Evolutionary conservation across 192 early-diverging fungal species (phyloP).

Genomic region (Coemansia sp.): DNA sequence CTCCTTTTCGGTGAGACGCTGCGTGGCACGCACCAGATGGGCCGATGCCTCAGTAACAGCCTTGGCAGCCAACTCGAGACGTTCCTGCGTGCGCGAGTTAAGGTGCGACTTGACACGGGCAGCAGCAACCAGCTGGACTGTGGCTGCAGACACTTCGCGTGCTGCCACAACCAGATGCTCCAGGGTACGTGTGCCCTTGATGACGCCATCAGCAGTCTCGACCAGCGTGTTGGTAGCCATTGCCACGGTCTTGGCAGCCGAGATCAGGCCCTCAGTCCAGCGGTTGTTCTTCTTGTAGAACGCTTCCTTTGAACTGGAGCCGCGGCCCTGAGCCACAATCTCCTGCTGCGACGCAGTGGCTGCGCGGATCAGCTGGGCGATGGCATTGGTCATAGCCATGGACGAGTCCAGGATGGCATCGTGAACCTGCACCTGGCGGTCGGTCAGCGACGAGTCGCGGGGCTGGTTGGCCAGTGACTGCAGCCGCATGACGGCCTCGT

Average conservation of each 20-base stretch:
- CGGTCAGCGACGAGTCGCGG: constrained; percentile 63
- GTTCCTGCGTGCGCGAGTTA: constrained; percentile 89
- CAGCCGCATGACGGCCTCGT: constrained; percentile 81
- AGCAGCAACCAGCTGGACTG: constrained; percentile 94
- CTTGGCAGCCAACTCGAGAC: constrained; percentile 90
- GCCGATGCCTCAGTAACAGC: constrained; percentile 89
- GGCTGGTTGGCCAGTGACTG: constrained; percentile 77
- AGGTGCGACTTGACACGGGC: constrained; percentile 91
- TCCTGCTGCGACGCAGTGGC: constrained; percentile 96
- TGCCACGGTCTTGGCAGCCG: constrained; percentile 92
- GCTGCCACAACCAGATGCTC: constrained; percentile 98
- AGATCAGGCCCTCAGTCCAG: constrained; percentile 98
- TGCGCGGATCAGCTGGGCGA: constrained; percentile 88
- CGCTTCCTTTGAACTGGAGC: constrained; percentile 70
- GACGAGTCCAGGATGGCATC: constrained; percentile 85
- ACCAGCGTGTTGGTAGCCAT: constrained; percentile 90
- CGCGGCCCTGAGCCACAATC: constrained; percentile 90
- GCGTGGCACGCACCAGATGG: constrained; percentile 87
- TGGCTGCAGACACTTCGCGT: constrained; percentile 93
- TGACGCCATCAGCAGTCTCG: constrained; percentile 93
- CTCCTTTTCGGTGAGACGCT: constrained; percentile 73
- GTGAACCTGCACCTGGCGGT: constrained; percentile 85
- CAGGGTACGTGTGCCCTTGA: constrained; percentile 81
- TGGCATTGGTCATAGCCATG: constrained; percentile 91
- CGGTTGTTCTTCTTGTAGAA: constrained; percentile 99